A percentile compares a stretch with the other conserved stretches of the same genome.
Conservation (phyloP, 495 filamentous ascomycete genomes). For the Aspergillus saccharolyticus region DNA sequence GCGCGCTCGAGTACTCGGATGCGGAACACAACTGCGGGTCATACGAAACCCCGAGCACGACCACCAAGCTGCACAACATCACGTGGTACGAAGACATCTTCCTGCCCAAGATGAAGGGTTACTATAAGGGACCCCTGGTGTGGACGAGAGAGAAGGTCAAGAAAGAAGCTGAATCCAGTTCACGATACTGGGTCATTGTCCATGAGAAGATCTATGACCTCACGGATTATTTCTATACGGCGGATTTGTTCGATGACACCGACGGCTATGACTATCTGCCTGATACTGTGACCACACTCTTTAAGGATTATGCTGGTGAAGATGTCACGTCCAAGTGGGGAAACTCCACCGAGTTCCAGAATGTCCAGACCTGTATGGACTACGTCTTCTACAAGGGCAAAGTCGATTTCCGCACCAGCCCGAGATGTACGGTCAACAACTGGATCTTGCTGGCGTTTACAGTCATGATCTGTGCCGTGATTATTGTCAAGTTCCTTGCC, state of each 20-base stretch:
- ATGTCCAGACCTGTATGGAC: conserved; percentile 72
- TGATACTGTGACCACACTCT: conserved; percentile 51
- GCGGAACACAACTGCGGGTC: conserved; percentile 69
- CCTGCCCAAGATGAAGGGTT: conserved; percentile 73
- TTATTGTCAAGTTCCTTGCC: conserved; percentile 85
- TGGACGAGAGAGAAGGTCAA: conserved; percentile 49
- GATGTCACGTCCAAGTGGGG: conserved; percentile 70
- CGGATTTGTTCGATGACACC: conserved; percentile 43
- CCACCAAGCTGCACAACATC: conserved; percentile 51
- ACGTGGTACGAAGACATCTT: conserved; percentile 76
- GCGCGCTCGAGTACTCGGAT: conserved; percentile 29
- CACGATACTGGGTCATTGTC: conserved; percentile 76
- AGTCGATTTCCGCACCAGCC: conserved; percentile 72
- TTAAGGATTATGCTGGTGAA: conserved; percentile 68
- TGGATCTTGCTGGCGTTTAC: conserved; percentile 87
- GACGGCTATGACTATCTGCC: conserved; percentile 65
- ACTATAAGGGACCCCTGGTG: conserved; percentile 83
- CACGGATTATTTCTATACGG: conserved; percentile 82
- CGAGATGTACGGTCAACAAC: conserved; percentile 83
- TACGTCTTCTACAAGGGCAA: conserved; percentile 79
- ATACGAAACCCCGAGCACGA: conserved; percentile 41
- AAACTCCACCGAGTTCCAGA: conserved; percentile 41
- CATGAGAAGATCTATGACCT: conserved; percentile 76
- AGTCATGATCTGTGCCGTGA: conserved; percentile 71
- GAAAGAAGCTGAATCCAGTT: conserved; percentile 56